A percentile compares a stretch with the other conserved stretches of the same genome.
These are phyloP conservation scores for Mortierella sp. DNA, from an alignment of 371 early-diverging fungal genomes.

Conservation along the genomic window DNA sequence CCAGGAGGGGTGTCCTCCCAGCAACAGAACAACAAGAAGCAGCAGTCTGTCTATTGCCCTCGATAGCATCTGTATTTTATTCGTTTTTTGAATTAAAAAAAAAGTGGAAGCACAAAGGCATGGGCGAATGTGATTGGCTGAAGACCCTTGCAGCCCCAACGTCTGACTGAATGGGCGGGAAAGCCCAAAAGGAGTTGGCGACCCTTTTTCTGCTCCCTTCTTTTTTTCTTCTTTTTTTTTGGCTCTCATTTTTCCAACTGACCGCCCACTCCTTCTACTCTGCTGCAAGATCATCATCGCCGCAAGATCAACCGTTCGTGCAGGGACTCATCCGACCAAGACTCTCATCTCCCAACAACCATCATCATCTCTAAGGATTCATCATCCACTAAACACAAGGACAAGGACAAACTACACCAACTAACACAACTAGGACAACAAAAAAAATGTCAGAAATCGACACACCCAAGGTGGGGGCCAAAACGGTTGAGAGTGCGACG, in stretches of 20 bases:
- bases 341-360: not conserved
- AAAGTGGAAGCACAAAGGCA: not conserved
- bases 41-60: not conserved
- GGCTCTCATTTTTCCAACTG: not conserved
- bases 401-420: too few species aligned
- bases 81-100: not conserved
- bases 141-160: not conserved
- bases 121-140: not conserved
- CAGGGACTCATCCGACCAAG: not conserved
- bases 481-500: constrained; percentile 5
- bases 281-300: not conserved
- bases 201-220: not conserved
- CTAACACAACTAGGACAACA: not conserved
- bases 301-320: too few species aligned
- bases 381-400: not conserved
- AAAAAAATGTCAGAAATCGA: not conserved
- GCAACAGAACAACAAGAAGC: not conserved
- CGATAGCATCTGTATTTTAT: not conserved
- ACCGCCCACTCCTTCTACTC: not conserved
- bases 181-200: not conserved
- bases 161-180: not conserved
- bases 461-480: not conserved
- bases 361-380: not conserved
- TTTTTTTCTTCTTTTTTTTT: not conserved
- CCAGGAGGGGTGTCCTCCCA: not conserved